Evolutionary conservation across 495 filamentous ascomycete species (phyloP).

Genomic region (Aspergillus cristatus): DNA sequence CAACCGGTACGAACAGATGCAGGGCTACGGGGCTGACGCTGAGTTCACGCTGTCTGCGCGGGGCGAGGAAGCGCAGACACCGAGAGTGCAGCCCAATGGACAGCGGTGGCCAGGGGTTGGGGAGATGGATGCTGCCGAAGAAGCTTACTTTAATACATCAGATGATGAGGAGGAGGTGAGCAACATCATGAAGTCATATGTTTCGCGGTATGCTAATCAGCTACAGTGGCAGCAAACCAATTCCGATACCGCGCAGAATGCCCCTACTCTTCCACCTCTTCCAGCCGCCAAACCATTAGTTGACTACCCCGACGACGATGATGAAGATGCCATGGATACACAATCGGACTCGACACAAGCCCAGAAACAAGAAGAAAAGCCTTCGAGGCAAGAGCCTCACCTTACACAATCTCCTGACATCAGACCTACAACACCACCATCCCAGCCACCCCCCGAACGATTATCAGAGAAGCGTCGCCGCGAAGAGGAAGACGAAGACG

Average conservation of each 20-base stretch:
- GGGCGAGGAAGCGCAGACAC: slow-evolving; percentile 29
- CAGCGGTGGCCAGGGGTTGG: slow-evolving; percentile 66
- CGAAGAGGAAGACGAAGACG: slow-evolving; percentile 83
- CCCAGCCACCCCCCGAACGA: slow-evolving; percentile 53
- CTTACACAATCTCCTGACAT: slow-evolving; percentile 15
- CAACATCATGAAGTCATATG: not conserved
- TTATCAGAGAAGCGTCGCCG: slow-evolving; percentile 86
- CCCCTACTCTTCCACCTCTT: slow-evolving; percentile 30
- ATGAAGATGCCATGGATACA: slow-evolving; percentile 52
- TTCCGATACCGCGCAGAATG: slow-evolving; percentile 20
- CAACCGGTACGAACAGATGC: slow-evolving; percentile 68
- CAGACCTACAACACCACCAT: slow-evolving; percentile 20
- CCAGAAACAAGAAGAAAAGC: slow-evolving; percentile 13
- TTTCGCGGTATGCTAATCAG: slow-evolving; percentile 2
- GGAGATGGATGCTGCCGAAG: slow-evolving; percentile 81
- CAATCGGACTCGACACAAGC: slow-evolving; percentile 19
- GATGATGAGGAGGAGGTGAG: slow-evolving; percentile 79
- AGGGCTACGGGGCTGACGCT: slow-evolving; percentile 52
- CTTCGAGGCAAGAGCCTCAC: slow-evolving; percentile 6
- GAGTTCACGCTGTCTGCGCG: slow-evolving; percentile 46
- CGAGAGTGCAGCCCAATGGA: slow-evolving; percentile 51
- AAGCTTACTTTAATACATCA: slow-evolving; percentile 88
- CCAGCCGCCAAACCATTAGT: slow-evolving; percentile 65
- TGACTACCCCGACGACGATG: slow-evolving; percentile 86
- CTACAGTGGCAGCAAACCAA: slow-evolving; percentile 29